These are phyloP conservation scores for Sisymbrium irio DNA, from an alignment of 345 rosid species.

Conservation along the genomic window DNA sequence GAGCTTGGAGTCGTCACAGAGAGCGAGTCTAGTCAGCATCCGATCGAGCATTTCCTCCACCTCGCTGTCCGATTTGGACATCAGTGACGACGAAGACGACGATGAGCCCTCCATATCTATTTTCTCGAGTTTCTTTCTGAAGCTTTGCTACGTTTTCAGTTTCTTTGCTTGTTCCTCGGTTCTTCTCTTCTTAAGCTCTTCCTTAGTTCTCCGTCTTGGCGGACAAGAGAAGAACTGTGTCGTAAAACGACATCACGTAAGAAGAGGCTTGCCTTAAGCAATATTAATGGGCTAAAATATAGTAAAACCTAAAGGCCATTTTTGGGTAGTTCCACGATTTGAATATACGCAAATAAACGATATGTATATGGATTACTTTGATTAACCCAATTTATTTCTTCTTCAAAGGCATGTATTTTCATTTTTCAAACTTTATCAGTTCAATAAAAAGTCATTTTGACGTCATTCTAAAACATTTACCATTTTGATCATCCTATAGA, in stretches of 20 bases:
- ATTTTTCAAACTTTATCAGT: too few species aligned
- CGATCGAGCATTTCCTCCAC: conserved; percentile 87
- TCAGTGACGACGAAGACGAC: conserved; percentile 18
- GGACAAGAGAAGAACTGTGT: conserved; percentile 6
- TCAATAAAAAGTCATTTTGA: too few species aligned
- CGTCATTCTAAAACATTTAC: too few species aligned
- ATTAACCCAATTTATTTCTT: too few species aligned
- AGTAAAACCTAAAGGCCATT: too few species aligned
- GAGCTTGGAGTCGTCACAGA: conserved; percentile 86
- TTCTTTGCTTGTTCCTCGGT: conserved; percentile 23
- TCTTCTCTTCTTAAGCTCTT: conserved; percentile 11
- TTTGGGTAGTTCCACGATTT: too few species aligned
- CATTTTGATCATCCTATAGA: too few species aligned
- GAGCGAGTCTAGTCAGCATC: conserved; percentile 85
- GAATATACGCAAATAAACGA: too few species aligned
- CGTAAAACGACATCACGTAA: background rate
- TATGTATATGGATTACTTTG: too few species aligned
- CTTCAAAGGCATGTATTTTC: too few species aligned
- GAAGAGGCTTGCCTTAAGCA: background rate
- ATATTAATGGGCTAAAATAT: background rate
- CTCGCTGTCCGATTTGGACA: conserved; percentile 61
- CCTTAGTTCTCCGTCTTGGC: conserved; percentile 13
- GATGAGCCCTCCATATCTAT: conserved; percentile 53
- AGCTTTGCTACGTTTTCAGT: conserved; percentile 14
- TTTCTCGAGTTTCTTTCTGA: background rate